Evolutionary conservation across 129 eudicot species (phyloP), one percentile per base, ranked within the genome.

Genomic region (Ambrosia artemisiifolia): DNA sequence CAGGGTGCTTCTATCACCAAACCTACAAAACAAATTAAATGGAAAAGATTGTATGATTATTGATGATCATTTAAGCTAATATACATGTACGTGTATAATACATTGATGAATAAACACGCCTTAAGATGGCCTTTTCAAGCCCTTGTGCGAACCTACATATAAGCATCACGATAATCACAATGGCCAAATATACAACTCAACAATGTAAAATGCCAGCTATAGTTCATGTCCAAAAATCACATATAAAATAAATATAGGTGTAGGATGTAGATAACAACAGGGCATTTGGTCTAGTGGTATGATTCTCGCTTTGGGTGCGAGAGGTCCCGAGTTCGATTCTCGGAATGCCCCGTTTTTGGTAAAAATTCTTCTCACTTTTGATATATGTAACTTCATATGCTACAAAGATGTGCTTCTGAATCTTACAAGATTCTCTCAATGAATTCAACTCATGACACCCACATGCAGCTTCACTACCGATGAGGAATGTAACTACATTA

Each of bases 251-350:
- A 11, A 24, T 4, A 11, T 28, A 56, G 1, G 36, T 2, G 38
- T n/a, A n/a, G n/a, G n/a, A n/a, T n/a, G 63, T 28, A 57, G 63
- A 24, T 57, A 10, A 11, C 36, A 55, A 55, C 6, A 9, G 62
- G 62, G 62, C 62, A 84, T 87, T 92, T 92, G 96, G 96, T 91
- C 91, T 91, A 91, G 98, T 89, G 98, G 98, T 89, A 93, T 89
- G 98, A 93, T 93, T 93, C 98, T 93, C 90, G 96, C 98, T 93
- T 93, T 48, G 95, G 98, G 95, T 90, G 96, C 93, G 88, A 93
- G 44, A 90, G 96, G 95, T 87, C 95, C 95, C 84, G 95, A 90
- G 98, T 93, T 87, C 93, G 86, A 90, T 93, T 93, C 92, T 89
- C 95, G 88, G 95, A 93, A 93, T 83, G 98, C 98, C 98, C 98